These are phyloP conservation scores for Xylariales sp. DNA, from an alignment of 2,329 filamentous ascomycete genomes.

Conservation along the genomic window DNA sequence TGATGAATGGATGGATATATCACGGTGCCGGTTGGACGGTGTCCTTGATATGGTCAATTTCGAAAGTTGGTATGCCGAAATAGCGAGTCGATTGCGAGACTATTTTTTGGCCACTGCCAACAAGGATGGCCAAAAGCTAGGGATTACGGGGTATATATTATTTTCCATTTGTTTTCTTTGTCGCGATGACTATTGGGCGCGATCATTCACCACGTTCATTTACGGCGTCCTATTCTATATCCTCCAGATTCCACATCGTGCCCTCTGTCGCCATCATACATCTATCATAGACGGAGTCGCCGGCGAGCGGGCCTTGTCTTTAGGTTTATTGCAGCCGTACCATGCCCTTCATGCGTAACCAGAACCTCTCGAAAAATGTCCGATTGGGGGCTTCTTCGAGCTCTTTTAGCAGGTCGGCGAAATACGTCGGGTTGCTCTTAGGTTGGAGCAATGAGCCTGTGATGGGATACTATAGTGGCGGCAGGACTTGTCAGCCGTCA, in stretches of 20 bases:
- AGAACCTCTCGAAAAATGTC: constrained; percentile 63
- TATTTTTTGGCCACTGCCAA: background rate
- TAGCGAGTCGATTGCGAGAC: background rate
- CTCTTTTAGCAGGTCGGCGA: constrained; percentile 69
- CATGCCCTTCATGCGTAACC: constrained; percentile 68
- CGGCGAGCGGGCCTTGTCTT: background rate
- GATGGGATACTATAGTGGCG: constrained; percentile 56
- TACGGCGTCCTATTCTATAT: background rate
- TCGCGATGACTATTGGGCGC: background rate
- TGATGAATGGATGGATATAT: background rate
- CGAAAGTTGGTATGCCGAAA: background rate
- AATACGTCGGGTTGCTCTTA: constrained; percentile 73
- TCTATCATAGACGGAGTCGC: constrained; percentile 24
- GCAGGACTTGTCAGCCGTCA: constrained; percentile 16
- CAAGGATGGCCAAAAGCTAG: background rate
- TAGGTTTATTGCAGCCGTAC: constrained; percentile 63
- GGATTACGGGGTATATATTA: constrained; percentile 12
- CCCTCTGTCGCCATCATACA: constrained; percentile 6
- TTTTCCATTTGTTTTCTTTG: background rate
- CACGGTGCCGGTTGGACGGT: constrained; percentile 12
- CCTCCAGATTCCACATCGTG: background rate
- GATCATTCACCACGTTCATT: background rate
- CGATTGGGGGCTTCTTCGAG: constrained; percentile 71
- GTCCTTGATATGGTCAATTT: background rate
- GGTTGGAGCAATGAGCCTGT: constrained; percentile 66